A percentile compares a stretch with the other conserved stretches of the same genome.
phyloP scores from a whole-genome alignment of 164 flowering plant genomes.

The Protea cynaroides region DNA sequence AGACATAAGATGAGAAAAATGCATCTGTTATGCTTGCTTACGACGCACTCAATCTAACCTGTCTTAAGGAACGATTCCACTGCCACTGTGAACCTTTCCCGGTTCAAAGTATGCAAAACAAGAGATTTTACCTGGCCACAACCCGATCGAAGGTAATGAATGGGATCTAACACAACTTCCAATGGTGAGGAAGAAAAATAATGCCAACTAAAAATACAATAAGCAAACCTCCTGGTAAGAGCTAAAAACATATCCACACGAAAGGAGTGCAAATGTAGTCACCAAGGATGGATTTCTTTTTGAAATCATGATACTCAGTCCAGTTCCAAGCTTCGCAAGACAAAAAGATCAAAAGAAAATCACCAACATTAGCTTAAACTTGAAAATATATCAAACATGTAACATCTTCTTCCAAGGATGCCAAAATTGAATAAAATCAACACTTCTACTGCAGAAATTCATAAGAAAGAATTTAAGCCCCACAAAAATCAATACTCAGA shows the following conservation, averaged over 20 bases:
- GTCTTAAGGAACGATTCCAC: conserved; percentile 92
- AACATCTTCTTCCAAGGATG: too few species aligned
- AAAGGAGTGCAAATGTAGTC: conserved; percentile 76
- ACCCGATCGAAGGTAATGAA: background rate
- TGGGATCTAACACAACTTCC: background rate
- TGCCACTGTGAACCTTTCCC: conserved; percentile 87
- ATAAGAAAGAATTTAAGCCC: too few species aligned
- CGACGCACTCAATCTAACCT: conserved; percentile 33
- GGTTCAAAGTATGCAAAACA: conserved; percentile 84
- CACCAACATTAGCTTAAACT: conserved; percentile 14
- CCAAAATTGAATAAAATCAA: too few species aligned
- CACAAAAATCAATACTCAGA: too few species aligned
- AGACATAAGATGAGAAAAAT: background rate
- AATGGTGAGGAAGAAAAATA: background rate
- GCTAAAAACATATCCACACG: conserved; percentile 91
- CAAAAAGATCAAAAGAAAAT: conserved; percentile 15
- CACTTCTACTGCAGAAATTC: too few species aligned
- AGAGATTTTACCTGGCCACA: conserved; percentile 74
- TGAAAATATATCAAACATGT: too few species aligned
- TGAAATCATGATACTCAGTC: conserved; percentile 81
- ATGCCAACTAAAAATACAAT: background rate
- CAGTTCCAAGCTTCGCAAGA: conserved; percentile 83
- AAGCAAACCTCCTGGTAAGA: conserved; percentile 86
- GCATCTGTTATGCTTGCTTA: background rate
- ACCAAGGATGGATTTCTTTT: conserved; percentile 84